Base-by-base conservation (phyloP, 371 early-diverging fungal species). In the Mortierella sp. region DNA sequence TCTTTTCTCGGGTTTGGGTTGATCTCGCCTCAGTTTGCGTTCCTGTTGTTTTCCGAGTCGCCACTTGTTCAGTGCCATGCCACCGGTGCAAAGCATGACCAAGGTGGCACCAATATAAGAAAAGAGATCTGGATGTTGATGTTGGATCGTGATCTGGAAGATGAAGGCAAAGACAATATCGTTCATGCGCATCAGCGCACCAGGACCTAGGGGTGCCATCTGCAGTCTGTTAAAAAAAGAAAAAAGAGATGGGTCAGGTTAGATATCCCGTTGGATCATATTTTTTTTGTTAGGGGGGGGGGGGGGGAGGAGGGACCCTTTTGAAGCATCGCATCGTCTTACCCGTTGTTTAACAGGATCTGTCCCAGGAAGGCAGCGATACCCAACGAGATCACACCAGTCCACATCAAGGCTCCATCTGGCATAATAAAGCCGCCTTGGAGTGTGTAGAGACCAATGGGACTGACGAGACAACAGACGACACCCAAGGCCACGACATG, bases 151-250 rank as follows among this genome's bases (percentile, higher is more conserved):
- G 41, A 88, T 84, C 31, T 94, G 92, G 73, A 91, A 88, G 19
- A 90, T 51, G 81, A 90, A 93, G 6, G 93, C 92, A 76, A 92
- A 91, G 2, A 93, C 89, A 21, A 95, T 88, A 67, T 95, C 94
- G 53, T 89, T 80, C 81, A 91, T 92, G 54, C 94, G 87, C 89
- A 93, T 90, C 69, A 94, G 56, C 1, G 91, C 90, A 30, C 86
- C 91, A 4, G 91, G 92, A 0, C 94, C 94, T 16, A 92, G 86
- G 24, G 90, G 89, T 12, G 91, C 90, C 72, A 91, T 60, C 73
- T 93, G 93, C 60, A 95, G 64, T 54, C 93, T 93, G 63, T 83
- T 74, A 61, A 21, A 34, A 19, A 23, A 19, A 48, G 23, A 38
- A 26, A 46, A 41, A 23, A 51, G 31, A 34, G 18, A 16, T n/a